phyloP scores from a whole-genome alignment of 1,139 yeast species.

The Suhomyces choctaworum region DNA sequence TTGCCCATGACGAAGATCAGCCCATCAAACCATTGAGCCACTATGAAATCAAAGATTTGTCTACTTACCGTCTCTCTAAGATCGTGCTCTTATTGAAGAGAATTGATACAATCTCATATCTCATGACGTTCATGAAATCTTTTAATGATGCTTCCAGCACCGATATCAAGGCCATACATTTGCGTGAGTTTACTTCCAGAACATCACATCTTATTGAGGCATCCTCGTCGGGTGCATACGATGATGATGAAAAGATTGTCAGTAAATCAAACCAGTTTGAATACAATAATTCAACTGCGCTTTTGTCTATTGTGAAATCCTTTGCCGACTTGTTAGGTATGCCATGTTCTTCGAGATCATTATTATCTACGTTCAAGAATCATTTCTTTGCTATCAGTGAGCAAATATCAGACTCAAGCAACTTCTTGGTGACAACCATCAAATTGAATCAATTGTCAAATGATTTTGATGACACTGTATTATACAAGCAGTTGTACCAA shows the following conservation, averaged over 20 bases:
- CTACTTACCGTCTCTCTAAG: conserved; percentile 23
- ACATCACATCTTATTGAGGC: conserved; percentile 71
- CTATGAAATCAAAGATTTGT: conserved; percentile 19
- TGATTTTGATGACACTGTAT: conserved; percentile 23
- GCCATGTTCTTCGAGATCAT: conserved; percentile 52
- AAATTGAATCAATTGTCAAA: conserved; percentile 22
- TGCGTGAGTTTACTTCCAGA: conserved; percentile 61
- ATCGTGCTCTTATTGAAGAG: conserved; percentile 31
- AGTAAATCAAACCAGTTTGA: conserved; percentile 26
- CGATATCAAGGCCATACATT: conserved; percentile 55
- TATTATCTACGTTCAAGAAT: conserved; percentile 46
- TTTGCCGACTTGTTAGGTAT: conserved; percentile 53
- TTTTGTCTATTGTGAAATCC: conserved; percentile 53
- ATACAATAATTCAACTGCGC: conserved; percentile 44
- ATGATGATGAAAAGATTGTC: conserved; percentile 14
- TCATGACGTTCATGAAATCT: conserved; percentile 33
- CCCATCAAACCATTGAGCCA: conserved; percentile 11
- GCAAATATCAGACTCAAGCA: conserved; percentile 26
- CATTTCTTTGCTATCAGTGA: conserved; percentile 33
- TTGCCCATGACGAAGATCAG: conserved; percentile 4
- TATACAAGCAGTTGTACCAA: conserved; percentile 29
- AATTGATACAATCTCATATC: conserved; percentile 34
- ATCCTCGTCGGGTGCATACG: conserved; percentile 31
- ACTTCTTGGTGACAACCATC: conserved; percentile 29
- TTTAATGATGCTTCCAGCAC: conserved; percentile 24